These are phyloP conservation scores for Paxillus involutus DNA, from an alignment of 768 basidiomycete genomes.

Conservation along the genomic window DNA sequence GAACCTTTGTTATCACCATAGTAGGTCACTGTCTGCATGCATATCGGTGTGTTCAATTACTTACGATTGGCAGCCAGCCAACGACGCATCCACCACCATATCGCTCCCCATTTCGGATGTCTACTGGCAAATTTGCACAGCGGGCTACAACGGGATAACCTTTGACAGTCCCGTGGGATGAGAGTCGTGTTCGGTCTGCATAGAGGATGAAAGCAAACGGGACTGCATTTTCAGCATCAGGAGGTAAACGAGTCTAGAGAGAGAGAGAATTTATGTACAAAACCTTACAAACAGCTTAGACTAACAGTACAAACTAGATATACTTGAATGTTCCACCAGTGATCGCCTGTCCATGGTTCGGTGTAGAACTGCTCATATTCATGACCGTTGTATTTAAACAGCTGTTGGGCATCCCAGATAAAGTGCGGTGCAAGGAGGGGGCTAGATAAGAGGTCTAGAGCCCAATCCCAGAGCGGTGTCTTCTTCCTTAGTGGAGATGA, in stretches of 20 bases:
- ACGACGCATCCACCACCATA: conserved; percentile 18
- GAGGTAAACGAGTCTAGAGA: background rate
- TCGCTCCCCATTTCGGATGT: conserved; percentile 9
- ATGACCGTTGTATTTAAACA: conserved; percentile 25
- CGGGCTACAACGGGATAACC: too few relatives aligned
- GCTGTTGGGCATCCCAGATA: too few relatives aligned
- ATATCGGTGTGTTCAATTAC: too few relatives aligned
- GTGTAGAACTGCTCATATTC: conserved; percentile 27
- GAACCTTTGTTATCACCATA: background rate
- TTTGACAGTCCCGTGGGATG: conserved; percentile 12
- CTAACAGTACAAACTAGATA: conserved; percentile 32
- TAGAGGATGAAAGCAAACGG: conserved; percentile 33
- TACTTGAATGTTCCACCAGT: too few relatives aligned
- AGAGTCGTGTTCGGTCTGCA: conserved; percentile 25
- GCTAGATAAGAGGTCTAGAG: background rate
- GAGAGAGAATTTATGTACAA: background rate
- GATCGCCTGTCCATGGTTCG: conserved; percentile 38
- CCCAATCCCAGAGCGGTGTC: conserved; percentile 16
- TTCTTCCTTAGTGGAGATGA: too few relatives aligned
- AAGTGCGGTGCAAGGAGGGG: conserved; percentile 13
- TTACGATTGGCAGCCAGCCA: conserved; percentile 11
- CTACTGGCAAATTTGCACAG: conserved; percentile 11
- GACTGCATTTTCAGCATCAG: background rate
- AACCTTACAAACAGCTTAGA: background rate
- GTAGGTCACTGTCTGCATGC: background rate